phyloP scores from a whole-genome alignment of 257 asterid species.

The Nicotiana knightiana region DNA sequence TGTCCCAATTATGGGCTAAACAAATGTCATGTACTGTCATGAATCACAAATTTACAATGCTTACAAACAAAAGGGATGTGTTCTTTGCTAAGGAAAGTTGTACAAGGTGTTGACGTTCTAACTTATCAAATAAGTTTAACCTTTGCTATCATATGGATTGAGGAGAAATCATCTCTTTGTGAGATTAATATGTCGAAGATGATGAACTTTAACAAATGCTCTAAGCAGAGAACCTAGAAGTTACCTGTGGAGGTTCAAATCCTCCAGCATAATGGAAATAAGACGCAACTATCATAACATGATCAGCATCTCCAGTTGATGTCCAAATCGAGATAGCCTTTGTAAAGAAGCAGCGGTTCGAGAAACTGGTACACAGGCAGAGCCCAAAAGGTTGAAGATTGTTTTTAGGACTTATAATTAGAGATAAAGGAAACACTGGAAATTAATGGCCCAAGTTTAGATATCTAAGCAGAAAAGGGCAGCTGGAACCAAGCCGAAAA shows the following conservation, averaged over 20 bases:
- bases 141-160: background rate
- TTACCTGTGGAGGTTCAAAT: slow-evolving; percentile 92
- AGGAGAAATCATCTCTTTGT: background rate
- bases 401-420: background rate
- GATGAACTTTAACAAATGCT: slow-evolving; percentile 4
- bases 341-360: slow-evolving; percentile 95
- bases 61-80: background rate
- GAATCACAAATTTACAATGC: background rate
- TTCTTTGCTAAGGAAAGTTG: background rate
- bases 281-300: slow-evolving; percentile 82
- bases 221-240: background rate
- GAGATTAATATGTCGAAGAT: background rate
- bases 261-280: slow-evolving; percentile 98
- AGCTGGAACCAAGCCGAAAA: background rate
- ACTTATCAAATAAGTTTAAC: background rate
- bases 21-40: background rate
- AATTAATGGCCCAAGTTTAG: background rate
- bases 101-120: background rate
- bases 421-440: background rate
- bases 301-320: slow-evolving; percentile 93
- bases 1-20: too few species aligned
- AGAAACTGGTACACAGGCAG: slow-evolving; percentile 49
- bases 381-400: slow-evolving; percentile 13
- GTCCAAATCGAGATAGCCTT: slow-evolving; percentile 98
- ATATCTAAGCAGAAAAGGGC: background rate